A percentile compares a stretch with the other conserved stretches of the same genome.
Conservation (phyloP, 805 yeast species). For the Phaffomyces opuntiae region DNA sequence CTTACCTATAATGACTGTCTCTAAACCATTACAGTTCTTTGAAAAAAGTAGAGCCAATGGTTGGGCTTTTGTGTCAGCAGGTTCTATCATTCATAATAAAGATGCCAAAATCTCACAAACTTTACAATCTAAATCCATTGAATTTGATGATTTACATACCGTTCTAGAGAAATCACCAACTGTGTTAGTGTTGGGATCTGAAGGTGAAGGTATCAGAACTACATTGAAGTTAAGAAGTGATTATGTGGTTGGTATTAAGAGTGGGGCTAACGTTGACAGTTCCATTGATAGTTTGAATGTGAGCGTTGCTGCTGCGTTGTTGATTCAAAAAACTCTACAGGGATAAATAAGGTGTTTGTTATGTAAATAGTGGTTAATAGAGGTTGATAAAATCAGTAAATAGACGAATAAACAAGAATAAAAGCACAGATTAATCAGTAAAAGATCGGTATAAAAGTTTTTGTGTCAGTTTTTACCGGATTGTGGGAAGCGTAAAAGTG, state of each 20-base stretch:
- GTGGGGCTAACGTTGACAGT: conserved; percentile 26
- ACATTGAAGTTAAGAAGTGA: conserved; percentile 54
- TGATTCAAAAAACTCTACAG: conserved; percentile 33
- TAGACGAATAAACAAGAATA: not conserved
- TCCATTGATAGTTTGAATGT: conserved; percentile 78
- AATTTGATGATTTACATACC: conserved; percentile 34
- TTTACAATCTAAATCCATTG: conserved; percentile 30
- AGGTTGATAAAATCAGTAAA: not conserved
- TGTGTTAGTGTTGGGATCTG: conserved; percentile 75
- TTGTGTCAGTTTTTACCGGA: conserved; percentile 1
- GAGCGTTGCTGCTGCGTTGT: conserved; percentile 78
- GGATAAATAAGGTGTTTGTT: not conserved
- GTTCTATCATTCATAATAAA: conserved; percentile 32
- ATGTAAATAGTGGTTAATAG: not conserved
- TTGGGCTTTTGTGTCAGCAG: conserved; percentile 69
- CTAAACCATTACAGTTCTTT: conserved; percentile 57
- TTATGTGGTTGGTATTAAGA: conserved; percentile 28
- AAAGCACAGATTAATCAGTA: not conserved
- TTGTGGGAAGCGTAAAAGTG: conserved; percentile 4
- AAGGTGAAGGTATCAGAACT: conserved; percentile 76
- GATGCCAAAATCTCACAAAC: conserved; percentile 21
- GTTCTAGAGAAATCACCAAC: conserved; percentile 48
- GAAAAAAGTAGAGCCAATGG: conserved; percentile 45
- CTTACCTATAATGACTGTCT: conserved; percentile 50
- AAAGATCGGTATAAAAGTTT: not conserved